phyloP scores from a whole-genome alignment of 148 eudicot genomes.

The Talinum fruticosum region DNA sequence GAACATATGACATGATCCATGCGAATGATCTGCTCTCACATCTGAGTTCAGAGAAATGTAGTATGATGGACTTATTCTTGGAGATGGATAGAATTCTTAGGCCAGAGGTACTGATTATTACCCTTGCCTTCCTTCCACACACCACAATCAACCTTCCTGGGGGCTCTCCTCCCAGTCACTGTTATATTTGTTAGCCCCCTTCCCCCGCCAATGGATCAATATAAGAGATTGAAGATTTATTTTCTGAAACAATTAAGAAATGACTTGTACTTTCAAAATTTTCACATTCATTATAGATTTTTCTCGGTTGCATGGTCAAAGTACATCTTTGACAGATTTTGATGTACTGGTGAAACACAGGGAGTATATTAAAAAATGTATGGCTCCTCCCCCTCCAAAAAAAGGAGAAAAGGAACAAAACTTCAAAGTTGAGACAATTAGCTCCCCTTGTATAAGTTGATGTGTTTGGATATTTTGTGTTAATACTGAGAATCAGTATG shows the following conservation, averaged over 20 bases:
- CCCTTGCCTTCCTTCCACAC: not conserved
- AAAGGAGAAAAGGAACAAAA: not conserved
- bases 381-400: not conserved
- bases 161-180: too few species aligned
- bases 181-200: too few species aligned
- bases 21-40: slow-evolving; percentile 79
- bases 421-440: not conserved
- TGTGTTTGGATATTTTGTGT: not conserved
- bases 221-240: too few species aligned
- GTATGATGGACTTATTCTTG: slow-evolving; percentile 61
- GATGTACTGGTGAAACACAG: not conserved
- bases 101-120: slow-evolving; percentile 63
- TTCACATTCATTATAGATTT: too few species aligned
- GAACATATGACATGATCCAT: slow-evolving; percentile 92
- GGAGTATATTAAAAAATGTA: not conserved
- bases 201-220: too few species aligned
- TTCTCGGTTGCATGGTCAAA: not conserved
- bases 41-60: slow-evolving; percentile 57
- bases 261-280: not conserved
- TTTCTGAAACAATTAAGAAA: too few species aligned
- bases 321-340: not conserved
- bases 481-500: not conserved
- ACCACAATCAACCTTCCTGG: not conserved
- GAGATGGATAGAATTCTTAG: slow-evolving; percentile 96
- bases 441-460: not conserved